phyloP scores from a whole-genome alignment of 2,329 filamentous ascomycete species.

The Pyrenochaeta sp. region DNA sequence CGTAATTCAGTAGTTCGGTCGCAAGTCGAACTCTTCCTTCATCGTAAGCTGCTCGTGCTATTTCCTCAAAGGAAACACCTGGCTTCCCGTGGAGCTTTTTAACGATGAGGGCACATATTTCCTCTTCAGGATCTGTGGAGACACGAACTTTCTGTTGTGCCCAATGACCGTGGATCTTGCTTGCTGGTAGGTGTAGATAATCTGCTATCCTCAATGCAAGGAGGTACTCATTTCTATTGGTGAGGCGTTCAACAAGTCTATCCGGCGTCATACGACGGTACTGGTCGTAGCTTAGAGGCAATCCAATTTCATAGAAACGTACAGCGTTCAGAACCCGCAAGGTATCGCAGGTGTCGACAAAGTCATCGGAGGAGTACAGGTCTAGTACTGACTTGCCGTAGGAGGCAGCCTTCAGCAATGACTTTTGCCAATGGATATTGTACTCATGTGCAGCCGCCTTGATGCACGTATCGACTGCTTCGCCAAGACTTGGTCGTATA shows the following conservation, averaged over 20 bases:
- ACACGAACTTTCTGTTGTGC: constrained; percentile 91
- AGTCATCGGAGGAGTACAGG: constrained; percentile 97
- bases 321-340: constrained; percentile 92
- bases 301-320: constrained; percentile 87
- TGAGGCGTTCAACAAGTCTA: constrained; percentile 82
- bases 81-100: constrained; percentile 85
- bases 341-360: constrained; percentile 97
- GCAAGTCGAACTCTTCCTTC: constrained; percentile 90
- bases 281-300: constrained; percentile 92
- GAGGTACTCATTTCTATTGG: constrained; percentile 90
- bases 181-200: constrained; percentile 84
- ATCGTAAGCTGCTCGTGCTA: constrained; percentile 91
- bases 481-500: constrained; percentile 84
- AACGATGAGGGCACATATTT: constrained; percentile 85
- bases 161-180: constrained; percentile 96
- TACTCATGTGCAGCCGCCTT: constrained; percentile 94
- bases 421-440: constrained; percentile 90
- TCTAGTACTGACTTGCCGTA: constrained; percentile 98
- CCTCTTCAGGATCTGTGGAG: constrained; percentile 85
- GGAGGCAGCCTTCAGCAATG: constrained; percentile 92
- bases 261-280: constrained; percentile 91
- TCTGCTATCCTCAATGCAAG: constrained; percentile 88
- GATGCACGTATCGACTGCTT: constrained; percentile 93
- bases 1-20: constrained; percentile 89
- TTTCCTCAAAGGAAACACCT: constrained; percentile 94